Evolutionary conservation across 768 basidiomycete genomes (phyloP).

Genomic region (Boletus pseudo-olivaceus): DNA sequence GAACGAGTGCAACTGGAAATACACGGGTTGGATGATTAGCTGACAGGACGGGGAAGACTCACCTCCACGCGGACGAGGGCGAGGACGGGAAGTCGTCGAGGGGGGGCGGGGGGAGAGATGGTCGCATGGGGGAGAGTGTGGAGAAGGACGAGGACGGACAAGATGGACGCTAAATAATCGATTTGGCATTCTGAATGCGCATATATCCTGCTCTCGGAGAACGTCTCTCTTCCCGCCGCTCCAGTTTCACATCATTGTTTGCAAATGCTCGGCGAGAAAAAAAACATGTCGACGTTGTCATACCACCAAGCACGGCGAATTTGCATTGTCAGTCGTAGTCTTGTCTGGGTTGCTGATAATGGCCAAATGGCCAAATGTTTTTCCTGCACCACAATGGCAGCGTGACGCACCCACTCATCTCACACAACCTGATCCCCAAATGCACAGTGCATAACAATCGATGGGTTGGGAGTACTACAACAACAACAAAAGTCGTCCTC

Average conservation of each 20-base stretch:
- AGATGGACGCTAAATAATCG: slow-evolving; percentile 3
- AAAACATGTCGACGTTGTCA: background rate
- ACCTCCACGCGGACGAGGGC: slow-evolving; percentile 28
- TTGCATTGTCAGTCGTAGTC: background rate
- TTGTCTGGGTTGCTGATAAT: background rate
- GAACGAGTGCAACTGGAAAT: slow-evolving; percentile 8
- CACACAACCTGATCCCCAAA: background rate
- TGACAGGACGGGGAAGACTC: background rate
- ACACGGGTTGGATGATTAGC: too few relatives aligned
- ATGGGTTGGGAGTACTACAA: background rate
- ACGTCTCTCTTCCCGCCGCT: slow-evolving; percentile 7
- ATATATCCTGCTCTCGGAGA: slow-evolving; percentile 7
- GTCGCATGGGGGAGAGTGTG: slow-evolving; percentile 1
- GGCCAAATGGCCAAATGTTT: background rate
- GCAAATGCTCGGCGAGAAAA: background rate
- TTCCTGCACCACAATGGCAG: background rate
- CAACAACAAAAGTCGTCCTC: background rate
- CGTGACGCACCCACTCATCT: background rate
- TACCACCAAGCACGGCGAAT: background rate
- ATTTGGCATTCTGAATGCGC: background rate
- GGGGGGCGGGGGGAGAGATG: background rate
- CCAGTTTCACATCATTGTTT: background rate
- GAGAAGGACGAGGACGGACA: background rate
- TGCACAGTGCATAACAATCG: background rate
- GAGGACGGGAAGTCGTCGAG: slow-evolving; percentile 11